These are phyloP conservation scores for Neonectria coccinea DNA, from an alignment of 2,329 filamentous ascomycete species.

Conservation along the genomic window DNA sequence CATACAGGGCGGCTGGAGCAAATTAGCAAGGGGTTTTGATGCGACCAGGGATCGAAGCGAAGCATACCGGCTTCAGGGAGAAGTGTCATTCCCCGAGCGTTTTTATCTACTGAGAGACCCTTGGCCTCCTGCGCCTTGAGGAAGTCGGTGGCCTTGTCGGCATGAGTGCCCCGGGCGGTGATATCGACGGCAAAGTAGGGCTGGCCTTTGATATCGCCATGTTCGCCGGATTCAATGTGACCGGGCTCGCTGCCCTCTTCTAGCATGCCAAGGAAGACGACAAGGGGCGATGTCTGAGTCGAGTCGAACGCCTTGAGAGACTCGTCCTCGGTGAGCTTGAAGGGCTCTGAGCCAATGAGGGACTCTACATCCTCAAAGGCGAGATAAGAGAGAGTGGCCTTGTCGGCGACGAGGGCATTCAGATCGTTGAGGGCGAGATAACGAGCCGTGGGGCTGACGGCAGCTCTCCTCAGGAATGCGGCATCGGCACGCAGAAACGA, in stretches of 20 bases:
- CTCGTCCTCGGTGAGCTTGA: conserved; percentile 77
- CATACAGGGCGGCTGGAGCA: conserved; percentile 83
- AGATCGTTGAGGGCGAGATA: conserved; percentile 87
- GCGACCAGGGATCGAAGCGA: neutral
- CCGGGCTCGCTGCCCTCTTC: conserved; percentile 66
- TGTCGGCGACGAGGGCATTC: conserved; percentile 72
- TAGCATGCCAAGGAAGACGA: conserved; percentile 88
- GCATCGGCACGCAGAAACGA: conserved; percentile 81
- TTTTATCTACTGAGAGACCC: conserved; percentile 74
- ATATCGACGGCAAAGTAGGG: conserved; percentile 94
- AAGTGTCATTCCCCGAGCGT: conserved; percentile 72
- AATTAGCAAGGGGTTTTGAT: conserved; percentile 31
- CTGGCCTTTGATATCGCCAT: conserved; percentile 78
- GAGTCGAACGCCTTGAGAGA: conserved; percentile 81
- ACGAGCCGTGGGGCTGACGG: conserved; percentile 71
- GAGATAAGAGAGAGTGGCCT: conserved; percentile 74
- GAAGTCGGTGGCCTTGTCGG: conserved; percentile 69
- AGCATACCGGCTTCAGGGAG: conserved; percentile 69
- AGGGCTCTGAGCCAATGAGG: conserved; percentile 79
- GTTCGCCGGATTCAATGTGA: conserved; percentile 51
- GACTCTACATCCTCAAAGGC: conserved; percentile 75
- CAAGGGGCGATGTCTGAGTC: conserved; percentile 70
- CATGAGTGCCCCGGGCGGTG: conserved; percentile 75
- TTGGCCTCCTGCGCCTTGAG: conserved; percentile 58
- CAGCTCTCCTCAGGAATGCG: conserved; percentile 75